Base-by-base conservation (phyloP, 2,329 filamentous ascomycete genomes). In the Stachybotrys chartarum region DNA sequence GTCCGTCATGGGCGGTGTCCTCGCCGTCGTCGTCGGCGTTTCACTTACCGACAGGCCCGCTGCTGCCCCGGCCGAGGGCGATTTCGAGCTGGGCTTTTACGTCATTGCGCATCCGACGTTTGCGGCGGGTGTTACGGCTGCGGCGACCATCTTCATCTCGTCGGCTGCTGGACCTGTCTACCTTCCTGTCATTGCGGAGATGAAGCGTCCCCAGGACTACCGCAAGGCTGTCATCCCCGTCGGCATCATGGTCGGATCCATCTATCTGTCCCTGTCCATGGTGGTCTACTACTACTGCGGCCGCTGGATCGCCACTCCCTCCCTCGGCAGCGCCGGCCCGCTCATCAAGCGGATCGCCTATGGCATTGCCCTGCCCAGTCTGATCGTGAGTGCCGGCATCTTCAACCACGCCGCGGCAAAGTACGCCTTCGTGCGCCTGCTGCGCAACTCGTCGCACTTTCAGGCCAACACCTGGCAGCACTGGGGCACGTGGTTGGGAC, bases 101-200 rank as follows among this genome's bases (percentile, higher is more conserved):
- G 74, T 73, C 5, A 75, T 84, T 50, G 75, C 71, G 0, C 66
- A 78, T 57, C 80, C 81, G 0, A 75, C 71, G 16, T 85, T 85
- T 61, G 75, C 75, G 0, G 75, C 72, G 0, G 82, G 80, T 1
- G 82, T 84, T 57, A 75, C 75, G 0, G 79, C 79, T 48, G 70
- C 74, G 0, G 72, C 72, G 4, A 81, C 77, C 3, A 81, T 85
- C 51, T 83, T 84, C 62, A 76, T 80, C 46, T 79, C 77, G 1
- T 75, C 72, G 2, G 76, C 78, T 0, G 81, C 77, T 16, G 62
- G 61, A 1, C 63, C 61, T 1, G 58, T 64, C 32, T 66, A 60
- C 31, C 47, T 65, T 3, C 24, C 82, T 75, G 5, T 76, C 70
- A 82, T 84, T 54, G 77, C 75, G 0, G 82, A 85, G 67, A 85